A percentile compares a stretch with the other conserved stretches of the same genome.
Conservation (phyloP, 805 yeast genomes). For the Tetrapisispora nanseiensis region DNA sequence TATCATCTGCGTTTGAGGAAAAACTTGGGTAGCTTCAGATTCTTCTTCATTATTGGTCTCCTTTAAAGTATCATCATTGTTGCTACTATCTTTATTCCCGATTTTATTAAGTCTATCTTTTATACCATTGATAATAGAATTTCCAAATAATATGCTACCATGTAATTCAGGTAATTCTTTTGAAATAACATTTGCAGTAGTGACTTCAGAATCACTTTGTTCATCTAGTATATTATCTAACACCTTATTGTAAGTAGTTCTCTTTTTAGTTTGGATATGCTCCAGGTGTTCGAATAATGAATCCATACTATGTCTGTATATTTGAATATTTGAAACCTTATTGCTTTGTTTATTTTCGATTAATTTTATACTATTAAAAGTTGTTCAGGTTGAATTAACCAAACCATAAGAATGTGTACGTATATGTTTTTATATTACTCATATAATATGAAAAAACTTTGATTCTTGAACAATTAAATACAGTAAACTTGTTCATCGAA, state of each 20-base stretch:
- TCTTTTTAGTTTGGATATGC: conserved; percentile 9
- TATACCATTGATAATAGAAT: conserved; percentile 13
- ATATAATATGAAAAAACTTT: too few relatives aligned
- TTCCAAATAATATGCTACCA: conserved; percentile 19
- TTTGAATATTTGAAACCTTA: too few relatives aligned
- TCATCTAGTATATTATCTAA: conserved; percentile 5
- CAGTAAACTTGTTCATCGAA: too few relatives aligned
- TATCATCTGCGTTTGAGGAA: conserved; percentile 9
- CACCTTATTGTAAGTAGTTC: conserved; percentile 19
- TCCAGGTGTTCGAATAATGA: conserved; percentile 12
- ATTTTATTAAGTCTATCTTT: conserved; percentile 15
- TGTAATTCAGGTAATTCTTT: conserved; percentile 5
- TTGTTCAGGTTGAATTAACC: too few relatives aligned
- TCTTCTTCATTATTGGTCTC: background rate
- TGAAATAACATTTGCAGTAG: background rate
- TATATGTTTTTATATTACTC: too few relatives aligned
- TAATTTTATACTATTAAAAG: too few relatives aligned
- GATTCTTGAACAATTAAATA: too few relatives aligned
- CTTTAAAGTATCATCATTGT: background rate
- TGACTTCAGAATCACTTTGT: conserved; percentile 4
- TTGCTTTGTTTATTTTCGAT: too few relatives aligned
- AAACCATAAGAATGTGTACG: too few relatives aligned
- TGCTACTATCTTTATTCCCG: background rate
- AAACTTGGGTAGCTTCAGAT: background rate
- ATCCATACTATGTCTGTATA: too few relatives aligned